These are phyloP conservation scores for Erigeron philadelphicus DNA, from an alignment of 140 eudicot genomes.

Conservation along the genomic window DNA sequence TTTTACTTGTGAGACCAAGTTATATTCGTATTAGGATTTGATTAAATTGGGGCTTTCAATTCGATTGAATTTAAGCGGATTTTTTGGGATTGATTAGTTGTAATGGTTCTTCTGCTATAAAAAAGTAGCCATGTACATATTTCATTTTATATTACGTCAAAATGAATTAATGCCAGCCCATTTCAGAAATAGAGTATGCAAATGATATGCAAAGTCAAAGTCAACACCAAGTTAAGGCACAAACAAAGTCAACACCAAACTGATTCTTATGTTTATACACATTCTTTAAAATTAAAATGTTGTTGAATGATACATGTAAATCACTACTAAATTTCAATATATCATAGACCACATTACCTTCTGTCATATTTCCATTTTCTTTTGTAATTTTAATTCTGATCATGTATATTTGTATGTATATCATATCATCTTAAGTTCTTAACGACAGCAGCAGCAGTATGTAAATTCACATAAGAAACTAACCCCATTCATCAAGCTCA, in stretches of 20 bases:
- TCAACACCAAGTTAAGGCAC: conserved; percentile 16
- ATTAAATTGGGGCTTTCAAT: no score
- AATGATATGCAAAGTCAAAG: conserved; percentile 21
- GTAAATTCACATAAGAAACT: conserved; percentile 14
- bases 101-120: no score
- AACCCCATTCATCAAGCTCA: background rate
- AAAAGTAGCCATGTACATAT: no score
- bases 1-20: no score
- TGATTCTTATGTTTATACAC: background rate
- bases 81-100: no score
- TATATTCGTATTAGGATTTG: no score
- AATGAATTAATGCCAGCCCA: conserved; percentile 1
- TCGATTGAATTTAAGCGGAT: no score
- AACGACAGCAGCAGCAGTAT: background rate
- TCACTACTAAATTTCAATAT: background rate
- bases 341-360: background rate
- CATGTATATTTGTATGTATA: background rate
- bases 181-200: background rate
- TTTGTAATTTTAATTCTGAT: background rate
- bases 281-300: background rate
- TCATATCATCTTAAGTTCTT: background rate
- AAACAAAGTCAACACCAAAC: conserved; percentile 23
- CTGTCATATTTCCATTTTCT: background rate
- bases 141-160: no score
- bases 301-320: background rate